phyloP scores from a whole-genome alignment of 2,329 filamentous ascomycete genomes.

The Pleurostoma richardsiae region DNA sequence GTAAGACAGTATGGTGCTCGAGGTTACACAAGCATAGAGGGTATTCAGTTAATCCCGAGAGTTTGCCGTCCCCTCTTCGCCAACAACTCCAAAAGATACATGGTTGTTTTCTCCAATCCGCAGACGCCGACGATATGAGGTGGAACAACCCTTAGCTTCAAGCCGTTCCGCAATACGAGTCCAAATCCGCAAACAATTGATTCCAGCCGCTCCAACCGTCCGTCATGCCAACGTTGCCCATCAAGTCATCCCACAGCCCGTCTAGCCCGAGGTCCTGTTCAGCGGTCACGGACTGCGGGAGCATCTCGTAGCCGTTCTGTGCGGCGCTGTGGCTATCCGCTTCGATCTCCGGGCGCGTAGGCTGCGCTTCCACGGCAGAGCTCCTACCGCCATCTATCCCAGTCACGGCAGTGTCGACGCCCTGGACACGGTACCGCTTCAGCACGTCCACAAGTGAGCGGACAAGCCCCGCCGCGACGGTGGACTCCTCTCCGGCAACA shows the following conservation, averaged over 20 bases:
- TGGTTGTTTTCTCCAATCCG: too few species aligned
- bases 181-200: conserved; percentile 13
- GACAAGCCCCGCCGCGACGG: conserved; percentile 9
- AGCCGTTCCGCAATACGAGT: neutral
- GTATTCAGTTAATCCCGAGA: too few species aligned
- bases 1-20: too few species aligned
- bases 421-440: conserved; percentile 5
- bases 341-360: neutral
- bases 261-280: neutral
- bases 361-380: neutral
- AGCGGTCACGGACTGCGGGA: neutral
- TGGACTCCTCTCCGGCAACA: conserved; percentile 8
- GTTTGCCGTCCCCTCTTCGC: too few species aligned
- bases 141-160: neutral
- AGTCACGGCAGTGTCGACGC: neutral
- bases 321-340: neutral
- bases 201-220: conserved; percentile 11
- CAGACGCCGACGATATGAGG: too few species aligned
- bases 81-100: too few species aligned
- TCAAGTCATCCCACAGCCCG: conserved; percentile 8
- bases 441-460: conserved; percentile 8
- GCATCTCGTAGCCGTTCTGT: neutral
- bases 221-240: conserved; percentile 2
- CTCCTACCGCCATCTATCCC: neutral
- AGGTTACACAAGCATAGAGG: too few species aligned